These are phyloP conservation scores for Nothophytophthora sp. DNA, from an alignment of 352 stramenopile genomes.

Conservation along the genomic window DNA sequence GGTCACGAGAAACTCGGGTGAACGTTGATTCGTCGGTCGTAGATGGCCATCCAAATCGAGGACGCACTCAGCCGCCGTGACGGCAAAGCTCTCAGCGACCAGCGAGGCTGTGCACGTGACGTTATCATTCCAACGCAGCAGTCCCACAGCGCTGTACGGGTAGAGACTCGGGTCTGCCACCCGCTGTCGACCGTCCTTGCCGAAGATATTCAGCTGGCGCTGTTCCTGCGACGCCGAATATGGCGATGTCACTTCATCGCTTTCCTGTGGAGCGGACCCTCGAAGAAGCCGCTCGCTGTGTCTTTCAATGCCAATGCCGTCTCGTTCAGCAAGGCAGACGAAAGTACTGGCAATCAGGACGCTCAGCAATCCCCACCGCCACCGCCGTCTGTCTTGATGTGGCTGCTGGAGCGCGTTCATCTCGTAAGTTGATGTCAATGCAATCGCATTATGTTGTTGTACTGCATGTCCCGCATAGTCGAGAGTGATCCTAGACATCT, in stretches of 20 bases:
- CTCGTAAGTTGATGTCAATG: conserved; percentile 2
- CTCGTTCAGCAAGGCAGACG: too few species aligned
- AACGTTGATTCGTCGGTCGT: conserved; percentile 13
- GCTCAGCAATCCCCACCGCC: too few species aligned
- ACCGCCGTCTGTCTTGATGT: too few species aligned
- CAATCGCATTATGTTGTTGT: conserved; percentile 11
- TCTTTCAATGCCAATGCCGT: too few species aligned
- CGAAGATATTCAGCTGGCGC: conserved; percentile 48
- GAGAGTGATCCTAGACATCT: conserved; percentile 10
- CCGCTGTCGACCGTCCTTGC: conserved; percentile 33
- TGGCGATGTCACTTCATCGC: neutral
- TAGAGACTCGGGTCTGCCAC: conserved; percentile 36
- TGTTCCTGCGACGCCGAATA: neutral
- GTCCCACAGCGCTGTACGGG: conserved; percentile 57
- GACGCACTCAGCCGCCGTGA: conserved; percentile 65
- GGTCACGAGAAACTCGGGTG: conserved; percentile 32
- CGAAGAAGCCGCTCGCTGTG: too few species aligned
- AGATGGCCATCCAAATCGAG: conserved; percentile 33
- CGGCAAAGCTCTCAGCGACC: conserved; percentile 43
- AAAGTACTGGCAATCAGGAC: too few species aligned
- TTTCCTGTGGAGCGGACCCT: conserved; percentile 1
- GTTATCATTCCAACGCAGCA: conserved; percentile 52
- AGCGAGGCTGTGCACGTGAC: conserved; percentile 54
- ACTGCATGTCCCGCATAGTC: neutral
- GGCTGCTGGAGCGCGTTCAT: conserved; percentile 4